Evolutionary conservation across 2,329 filamentous ascomycete species (phyloP), one percentile per base, ranked within the genome.

Genomic region (Fusarium hostae): DNA sequence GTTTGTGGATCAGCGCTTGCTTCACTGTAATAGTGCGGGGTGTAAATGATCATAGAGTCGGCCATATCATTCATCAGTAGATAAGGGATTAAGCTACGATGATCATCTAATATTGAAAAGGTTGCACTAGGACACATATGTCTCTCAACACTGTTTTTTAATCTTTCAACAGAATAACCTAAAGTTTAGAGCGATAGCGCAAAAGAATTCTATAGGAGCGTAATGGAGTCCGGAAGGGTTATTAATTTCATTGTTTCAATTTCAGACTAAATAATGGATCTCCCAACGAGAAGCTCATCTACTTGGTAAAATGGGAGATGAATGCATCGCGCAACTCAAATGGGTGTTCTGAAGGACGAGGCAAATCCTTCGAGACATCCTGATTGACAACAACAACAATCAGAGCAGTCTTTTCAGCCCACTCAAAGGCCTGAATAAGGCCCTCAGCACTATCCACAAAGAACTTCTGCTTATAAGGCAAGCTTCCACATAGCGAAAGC

Each of bases 381-480:
- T 59, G 45, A 18, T 59, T 59, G 18, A 59, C 56, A n/a, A 59
- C 47, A 32, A 40, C 58, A 35, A 64, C 56, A 51, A 64, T 61
- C 16, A 64, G 22, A 4, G 61, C 59, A 15, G 32, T 64, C n/a
- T 52, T 60, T 22, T 61, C 57, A 11, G 40, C 61, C 61, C 56
- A 54, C 20, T 60, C 57, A 37, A 64, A 64, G 2, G 57, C 61
- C 28, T 61, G 61, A 11, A 64, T 60, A 11, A 64, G 47, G 34
- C 56, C 61, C 16, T 64, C 61, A 9, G 61, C 45, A 34, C 47
- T 64, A 26, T 64, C 56, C 28, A 61, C 61, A 13, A 64, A 64
- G 61, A 61, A 61, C 20, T 61, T 64, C 30, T 64, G 61, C 47
- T 64, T 64, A 26, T 54, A 64, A 28, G 56, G 56, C 30, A 64